phyloP scores from a whole-genome alignment of 2,329 filamentous ascomycete species.

The Blastomyces gilchristii region DNA sequence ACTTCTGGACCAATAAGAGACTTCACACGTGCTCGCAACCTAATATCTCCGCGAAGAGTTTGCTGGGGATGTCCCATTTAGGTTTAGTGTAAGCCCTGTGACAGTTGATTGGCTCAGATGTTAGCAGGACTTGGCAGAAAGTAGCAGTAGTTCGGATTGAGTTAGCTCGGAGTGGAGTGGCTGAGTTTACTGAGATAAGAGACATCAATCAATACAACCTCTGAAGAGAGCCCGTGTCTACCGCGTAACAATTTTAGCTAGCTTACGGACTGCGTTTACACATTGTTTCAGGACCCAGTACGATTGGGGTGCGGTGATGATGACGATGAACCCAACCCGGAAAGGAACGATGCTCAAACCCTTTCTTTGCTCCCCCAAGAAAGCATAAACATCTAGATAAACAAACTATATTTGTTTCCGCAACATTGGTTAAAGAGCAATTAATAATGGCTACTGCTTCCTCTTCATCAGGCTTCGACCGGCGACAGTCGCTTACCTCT shows the following conservation, averaged over 20 bases:
- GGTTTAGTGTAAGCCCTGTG: no score
- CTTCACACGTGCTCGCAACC: no score
- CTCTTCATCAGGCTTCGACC: constrained; percentile 20
- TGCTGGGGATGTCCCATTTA: no score
- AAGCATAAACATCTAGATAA: not conserved
- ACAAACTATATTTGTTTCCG: not conserved
- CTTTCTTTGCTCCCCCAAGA: not conserved
- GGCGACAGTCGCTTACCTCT: constrained; percentile 18
- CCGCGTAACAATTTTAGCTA: not conserved
- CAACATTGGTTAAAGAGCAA: not conserved
- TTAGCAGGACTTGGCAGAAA: no score
- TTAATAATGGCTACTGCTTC: constrained; percentile 18
- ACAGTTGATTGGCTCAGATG: no score
- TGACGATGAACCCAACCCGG: not conserved
- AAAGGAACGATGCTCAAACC: not conserved
- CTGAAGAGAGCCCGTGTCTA: not conserved
- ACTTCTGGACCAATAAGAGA: no score
- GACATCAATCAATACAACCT: not conserved
- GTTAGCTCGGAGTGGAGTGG: no score
- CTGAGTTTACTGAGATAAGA: no score
- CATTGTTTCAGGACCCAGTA: not conserved
- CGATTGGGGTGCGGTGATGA: not conserved
- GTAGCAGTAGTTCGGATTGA: no score
- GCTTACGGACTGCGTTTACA: not conserved
- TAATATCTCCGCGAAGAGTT: no score